phyloP scores from a whole-genome alignment of 202 grass and related monocot species.

The Zizania palustris region DNA sequence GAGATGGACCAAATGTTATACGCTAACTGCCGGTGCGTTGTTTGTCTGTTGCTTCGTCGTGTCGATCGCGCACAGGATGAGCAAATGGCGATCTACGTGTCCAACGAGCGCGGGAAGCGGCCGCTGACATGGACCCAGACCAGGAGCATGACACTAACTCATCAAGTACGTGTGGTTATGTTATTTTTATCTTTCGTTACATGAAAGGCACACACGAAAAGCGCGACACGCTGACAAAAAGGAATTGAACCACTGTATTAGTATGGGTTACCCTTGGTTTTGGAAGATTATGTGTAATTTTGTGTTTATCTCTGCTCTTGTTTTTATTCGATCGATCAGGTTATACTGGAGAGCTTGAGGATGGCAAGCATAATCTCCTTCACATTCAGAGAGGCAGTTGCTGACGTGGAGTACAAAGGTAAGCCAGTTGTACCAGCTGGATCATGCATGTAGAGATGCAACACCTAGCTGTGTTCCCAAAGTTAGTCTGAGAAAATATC shows the following conservation, averaged over 20 bases:
- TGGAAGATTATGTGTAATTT: not conserved
- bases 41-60: not conserved
- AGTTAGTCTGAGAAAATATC: constrained; percentile 4
- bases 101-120: constrained; percentile 55
- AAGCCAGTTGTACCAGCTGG: constrained; percentile 14
- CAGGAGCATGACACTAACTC: constrained; percentile 67
- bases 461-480: not conserved
- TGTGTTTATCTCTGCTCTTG: not conserved
- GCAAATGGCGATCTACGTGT: constrained; percentile 56
- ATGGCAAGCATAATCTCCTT: constrained; percentile 95
- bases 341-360: constrained; percentile 82
- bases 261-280: constrained; percentile 28
- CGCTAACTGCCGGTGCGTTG: not conserved
- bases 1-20: not conserved
- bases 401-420: constrained; percentile 91
- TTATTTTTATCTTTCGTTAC: not conserved
- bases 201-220: not conserved
- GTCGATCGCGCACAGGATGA: constrained; percentile 61
- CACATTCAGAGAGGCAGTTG: constrained; percentile 90
- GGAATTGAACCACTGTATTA: not conserved
- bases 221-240: not conserved
- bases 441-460: not conserved
- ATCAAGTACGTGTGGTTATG: constrained; percentile 45
- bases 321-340: constrained; percentile 43
- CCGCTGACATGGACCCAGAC: constrained; percentile 81